phyloP scores from a whole-genome alignment of 1,284 basidiomycete species.

The Taiwanofungus camphoratus region DNA sequence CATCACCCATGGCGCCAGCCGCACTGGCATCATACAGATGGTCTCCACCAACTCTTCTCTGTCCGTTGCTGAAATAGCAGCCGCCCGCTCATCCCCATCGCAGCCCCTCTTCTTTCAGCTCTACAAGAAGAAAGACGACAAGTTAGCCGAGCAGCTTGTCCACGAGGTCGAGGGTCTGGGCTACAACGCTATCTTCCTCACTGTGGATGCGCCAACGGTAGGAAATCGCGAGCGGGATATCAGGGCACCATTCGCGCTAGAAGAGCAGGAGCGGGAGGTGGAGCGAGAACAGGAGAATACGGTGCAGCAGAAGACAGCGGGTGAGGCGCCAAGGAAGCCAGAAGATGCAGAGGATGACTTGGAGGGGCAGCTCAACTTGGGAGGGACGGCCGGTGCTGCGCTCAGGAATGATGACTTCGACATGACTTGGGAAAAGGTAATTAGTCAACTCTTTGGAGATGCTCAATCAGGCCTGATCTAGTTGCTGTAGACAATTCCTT shows the following conservation, averaged over 20 bases:
- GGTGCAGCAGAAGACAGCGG: constrained; percentile 20
- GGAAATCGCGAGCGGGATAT: constrained; percentile 85
- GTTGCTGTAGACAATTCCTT: constrained; percentile 62
- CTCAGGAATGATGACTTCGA: constrained; percentile 59
- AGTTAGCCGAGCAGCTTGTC: constrained; percentile 66
- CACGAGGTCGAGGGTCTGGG: constrained; percentile 66
- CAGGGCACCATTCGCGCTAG: constrained; percentile 54
- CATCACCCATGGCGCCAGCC: constrained; percentile 71
- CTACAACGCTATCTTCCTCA: constrained; percentile 85
- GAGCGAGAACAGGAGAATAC: constrained; percentile 17
- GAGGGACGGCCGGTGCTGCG: constrained; percentile 62
- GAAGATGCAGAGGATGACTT: constrained; percentile 31
- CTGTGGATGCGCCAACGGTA: constrained; percentile 84
- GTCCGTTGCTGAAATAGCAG: constrained; percentile 67
- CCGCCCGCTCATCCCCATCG: constrained; percentile 44
- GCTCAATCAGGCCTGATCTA: constrained; percentile 3
- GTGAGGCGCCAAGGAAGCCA: constrained; percentile 24
- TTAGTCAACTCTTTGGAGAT: constrained; percentile 6
- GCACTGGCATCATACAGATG: constrained; percentile 78
- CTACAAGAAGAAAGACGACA: constrained; percentile 78
- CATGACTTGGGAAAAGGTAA: constrained; percentile 69
- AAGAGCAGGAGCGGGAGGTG: constrained; percentile 49
- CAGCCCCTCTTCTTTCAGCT: constrained; percentile 84
- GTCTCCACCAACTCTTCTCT: constrained; percentile 86
- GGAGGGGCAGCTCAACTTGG: constrained; percentile 34